Evolutionary conservation across 371 early-diverging fungal genomes (phyloP), one percentile per base, ranked within the genome.

Genomic region (Apophysomyces variabilis): DNA sequence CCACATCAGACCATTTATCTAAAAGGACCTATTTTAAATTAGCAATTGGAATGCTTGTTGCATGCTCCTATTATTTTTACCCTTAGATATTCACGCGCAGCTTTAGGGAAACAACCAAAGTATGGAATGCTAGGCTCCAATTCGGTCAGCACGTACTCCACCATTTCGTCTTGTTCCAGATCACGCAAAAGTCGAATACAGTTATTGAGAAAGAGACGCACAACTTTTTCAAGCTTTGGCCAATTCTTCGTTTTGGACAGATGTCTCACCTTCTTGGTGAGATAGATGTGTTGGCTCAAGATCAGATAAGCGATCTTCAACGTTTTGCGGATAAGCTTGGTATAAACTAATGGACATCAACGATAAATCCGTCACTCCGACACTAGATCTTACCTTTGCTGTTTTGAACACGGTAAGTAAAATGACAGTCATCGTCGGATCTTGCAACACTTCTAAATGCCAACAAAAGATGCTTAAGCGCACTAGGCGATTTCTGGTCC

Each of bases 381-480:
- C 4, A 38, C 38, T 32, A 47, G 45, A 11, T 16, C 61, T 70
- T 72, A 82, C 84, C 78, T 66, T 80, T 75, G 50, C 90, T 86
- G 76, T 82, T 90, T 64, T 87, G 88, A 61, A 95, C 85, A 50
- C 81, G 88, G 76, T 91, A 94, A 1, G 84, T 77, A 46, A 76
- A 80, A 0, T 71, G 65, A 5, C 68, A 73, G 12, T 77, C 66
- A 16, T 80, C 80, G 45, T 91, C 90, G 62, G 89, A 80, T 46
- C 90, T 84, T 38, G 91, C 88, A 56, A 93, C 92, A 7, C 92
- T 89, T 67, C 92, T 87, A 73, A 96, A 92, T 0, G 96, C 96
- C 47, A 92, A 68, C 39, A 96, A 72, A 54, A 95, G 44, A 21
- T 77, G 67, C 38, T 79, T 79, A 61, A 77, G 73, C 26, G 78